These are phyloP conservation scores for Coemansia sp. DNA, from an alignment of 192 early-diverging fungal species.

Conservation along the genomic window DNA sequence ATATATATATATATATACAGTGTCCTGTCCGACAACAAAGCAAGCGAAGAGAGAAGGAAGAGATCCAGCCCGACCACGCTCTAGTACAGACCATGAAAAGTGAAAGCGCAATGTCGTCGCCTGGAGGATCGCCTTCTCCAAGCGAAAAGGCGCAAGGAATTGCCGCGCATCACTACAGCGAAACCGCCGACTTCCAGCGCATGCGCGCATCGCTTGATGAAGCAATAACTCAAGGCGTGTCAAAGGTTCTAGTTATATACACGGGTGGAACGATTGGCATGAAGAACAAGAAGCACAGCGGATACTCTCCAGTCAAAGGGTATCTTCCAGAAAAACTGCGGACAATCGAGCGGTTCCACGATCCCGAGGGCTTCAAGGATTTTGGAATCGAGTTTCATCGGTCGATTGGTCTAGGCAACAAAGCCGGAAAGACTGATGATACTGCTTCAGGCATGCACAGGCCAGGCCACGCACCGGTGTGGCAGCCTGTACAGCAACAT, in stretches of 20 bases:
- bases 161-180: constrained; percentile 50
- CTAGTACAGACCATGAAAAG: background rate
- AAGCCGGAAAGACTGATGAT: constrained; percentile 1
- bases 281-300: constrained; percentile 68
- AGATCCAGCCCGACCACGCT: no score
- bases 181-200: constrained; percentile 57
- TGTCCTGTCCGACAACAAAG: no score
- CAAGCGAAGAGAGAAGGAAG: background rate
- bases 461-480: background rate
- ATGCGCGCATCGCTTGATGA: constrained; percentile 58
- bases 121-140: background rate
- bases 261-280: constrained; percentile 96
- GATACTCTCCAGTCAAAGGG: constrained; percentile 76
- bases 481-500: background rate
- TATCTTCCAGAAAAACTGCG: constrained; percentile 80
- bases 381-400: constrained; percentile 55
- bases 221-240: constrained; percentile 71
- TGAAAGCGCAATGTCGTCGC: background rate
- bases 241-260: constrained; percentile 85
- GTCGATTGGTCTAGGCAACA: constrained; percentile 17
- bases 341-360: constrained; percentile 80
- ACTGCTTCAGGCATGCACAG: constrained; percentile 9
- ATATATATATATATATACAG: constrained; percentile 33
- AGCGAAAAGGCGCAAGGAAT: constrained; percentile 16
- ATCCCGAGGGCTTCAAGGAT: constrained; percentile 54